Conservation (phyloP, 2,329 filamentous ascomycete genomes). For the Ophiostoma ips region DNA sequence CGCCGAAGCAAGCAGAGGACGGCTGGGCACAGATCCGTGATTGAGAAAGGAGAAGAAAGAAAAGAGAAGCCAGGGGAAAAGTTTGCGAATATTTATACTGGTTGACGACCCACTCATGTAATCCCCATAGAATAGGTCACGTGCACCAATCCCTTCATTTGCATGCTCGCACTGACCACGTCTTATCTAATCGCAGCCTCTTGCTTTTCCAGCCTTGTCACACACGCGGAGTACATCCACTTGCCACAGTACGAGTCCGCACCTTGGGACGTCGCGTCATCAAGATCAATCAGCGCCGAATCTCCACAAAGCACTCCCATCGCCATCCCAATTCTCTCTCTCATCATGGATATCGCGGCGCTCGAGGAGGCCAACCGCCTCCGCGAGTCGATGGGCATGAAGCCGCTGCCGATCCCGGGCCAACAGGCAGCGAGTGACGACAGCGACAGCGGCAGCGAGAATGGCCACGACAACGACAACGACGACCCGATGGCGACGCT, state of each 20-base stretch:
- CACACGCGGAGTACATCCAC: neutral
- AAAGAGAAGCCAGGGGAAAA: constrained; percentile 22
- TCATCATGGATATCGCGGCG: constrained; percentile 48
- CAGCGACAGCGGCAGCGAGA: constrained; percentile 14
- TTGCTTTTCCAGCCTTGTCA: constrained; percentile 2
- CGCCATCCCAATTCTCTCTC: constrained; percentile 15
- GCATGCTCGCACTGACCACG: constrained; percentile 3
- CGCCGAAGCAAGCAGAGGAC: constrained; percentile 47
- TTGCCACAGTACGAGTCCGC: neutral
- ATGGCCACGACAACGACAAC: constrained; percentile 32
- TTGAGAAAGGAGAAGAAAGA: constrained; percentile 24
- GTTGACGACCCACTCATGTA: neutral
- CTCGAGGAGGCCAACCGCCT: constrained; percentile 93
- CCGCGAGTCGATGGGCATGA: constrained; percentile 76
- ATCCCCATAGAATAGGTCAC: too few relatives aligned
- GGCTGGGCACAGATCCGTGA: constrained; percentile 75
- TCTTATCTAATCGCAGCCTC: constrained; percentile 13
- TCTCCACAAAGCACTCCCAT: too few relatives aligned
- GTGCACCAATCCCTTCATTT: neutral
- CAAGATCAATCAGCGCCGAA: too few relatives aligned
- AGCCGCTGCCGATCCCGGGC: constrained; percentile 74
- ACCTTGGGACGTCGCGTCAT: too few relatives aligned
- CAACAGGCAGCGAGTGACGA: constrained; percentile 7
- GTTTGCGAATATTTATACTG: constrained; percentile 7
- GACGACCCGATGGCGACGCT: constrained; percentile 70